These are phyloP conservation scores for Exophiala sp. DNA, from an alignment of 2,329 filamentous ascomycete genomes.

Conservation along the genomic window DNA sequence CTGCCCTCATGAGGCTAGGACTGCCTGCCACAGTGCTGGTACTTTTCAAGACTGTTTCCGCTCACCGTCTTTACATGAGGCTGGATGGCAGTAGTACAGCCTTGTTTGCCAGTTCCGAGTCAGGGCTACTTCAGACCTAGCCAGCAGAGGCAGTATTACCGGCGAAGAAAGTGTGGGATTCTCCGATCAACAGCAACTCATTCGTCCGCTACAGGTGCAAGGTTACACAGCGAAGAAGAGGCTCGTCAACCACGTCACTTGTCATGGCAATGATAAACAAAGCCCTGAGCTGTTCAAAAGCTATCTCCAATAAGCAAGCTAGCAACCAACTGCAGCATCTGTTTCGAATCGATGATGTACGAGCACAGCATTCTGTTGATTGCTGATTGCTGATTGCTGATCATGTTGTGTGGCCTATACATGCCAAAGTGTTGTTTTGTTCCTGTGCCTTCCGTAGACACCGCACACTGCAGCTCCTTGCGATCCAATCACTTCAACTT, in stretches of 20 bases:
- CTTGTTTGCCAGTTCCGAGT: slow-evolving; percentile 8
- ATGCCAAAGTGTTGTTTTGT: not conserved
- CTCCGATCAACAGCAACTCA: not conserved
- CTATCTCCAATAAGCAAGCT: slow-evolving; percentile 9
- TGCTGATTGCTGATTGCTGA: not conserved
- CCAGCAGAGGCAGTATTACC: too few relatives aligned
- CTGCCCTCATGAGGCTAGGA: too few relatives aligned
- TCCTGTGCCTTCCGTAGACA: not conserved
- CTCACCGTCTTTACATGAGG: slow-evolving; percentile 15
- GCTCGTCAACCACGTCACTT: slow-evolving; percentile 2
- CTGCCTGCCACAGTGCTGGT: too few relatives aligned
- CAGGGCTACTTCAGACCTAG: too few relatives aligned
- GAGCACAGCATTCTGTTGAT: not conserved
- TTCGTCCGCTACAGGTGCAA: not conserved
- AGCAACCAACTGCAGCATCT: slow-evolving; percentile 1
- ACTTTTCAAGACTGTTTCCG: too few relatives aligned
- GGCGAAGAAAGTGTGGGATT: too few relatives aligned
- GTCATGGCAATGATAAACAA: slow-evolving; percentile 6
- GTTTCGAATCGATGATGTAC: slow-evolving; percentile 5
- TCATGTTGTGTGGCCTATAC: not conserved
- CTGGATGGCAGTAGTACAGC: slow-evolving; percentile 10
- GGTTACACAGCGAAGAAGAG: not conserved
- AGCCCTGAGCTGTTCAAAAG: slow-evolving; percentile 11
- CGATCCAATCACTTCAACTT: not conserved
- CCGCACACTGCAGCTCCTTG: not conserved